Conservation (phyloP, 106 monocot genomes). For the Allium cepa region DNA sequence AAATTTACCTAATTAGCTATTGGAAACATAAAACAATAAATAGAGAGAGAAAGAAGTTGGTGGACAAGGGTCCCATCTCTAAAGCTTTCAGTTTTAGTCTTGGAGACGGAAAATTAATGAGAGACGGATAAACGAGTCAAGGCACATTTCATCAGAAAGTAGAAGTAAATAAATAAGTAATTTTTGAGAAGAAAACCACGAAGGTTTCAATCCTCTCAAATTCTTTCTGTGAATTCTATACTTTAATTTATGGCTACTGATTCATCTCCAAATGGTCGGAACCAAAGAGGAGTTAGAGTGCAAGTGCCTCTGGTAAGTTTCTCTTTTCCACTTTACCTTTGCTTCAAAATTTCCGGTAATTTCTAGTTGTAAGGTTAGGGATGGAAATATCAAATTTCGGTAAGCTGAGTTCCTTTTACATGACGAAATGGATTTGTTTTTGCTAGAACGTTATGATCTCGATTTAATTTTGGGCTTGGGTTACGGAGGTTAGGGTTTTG, state of each 20-base stretch:
- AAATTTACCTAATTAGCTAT: no score
- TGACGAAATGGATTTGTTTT: neutral
- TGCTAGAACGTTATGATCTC: neutral
- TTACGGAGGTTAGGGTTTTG: neutral
- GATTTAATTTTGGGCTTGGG: neutral
- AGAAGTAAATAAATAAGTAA: no score
- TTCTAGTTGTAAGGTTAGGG: neutral
- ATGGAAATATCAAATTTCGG: neutral
- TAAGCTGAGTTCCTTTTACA: neutral
- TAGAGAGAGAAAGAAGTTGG: no score
- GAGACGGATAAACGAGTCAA: no score
- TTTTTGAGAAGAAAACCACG: no score
- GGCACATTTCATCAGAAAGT: no score
- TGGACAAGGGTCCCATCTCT: no score
- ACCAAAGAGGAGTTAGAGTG: neutral
- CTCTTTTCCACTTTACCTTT: neutral
- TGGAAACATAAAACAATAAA: no score
- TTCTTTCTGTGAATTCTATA: no score
- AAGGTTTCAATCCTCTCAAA: no score
- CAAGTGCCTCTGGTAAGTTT: conserved; percentile 13
- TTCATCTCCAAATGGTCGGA: conserved; percentile 5
- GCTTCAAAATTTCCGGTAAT: neutral
- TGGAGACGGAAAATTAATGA: no score
- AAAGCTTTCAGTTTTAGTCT: no score
- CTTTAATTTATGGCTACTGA: conserved; percentile 4